phyloP scores from a whole-genome alignment of 495 filamentous ascomycete genomes.

The Daldinia bambusicola region DNA sequence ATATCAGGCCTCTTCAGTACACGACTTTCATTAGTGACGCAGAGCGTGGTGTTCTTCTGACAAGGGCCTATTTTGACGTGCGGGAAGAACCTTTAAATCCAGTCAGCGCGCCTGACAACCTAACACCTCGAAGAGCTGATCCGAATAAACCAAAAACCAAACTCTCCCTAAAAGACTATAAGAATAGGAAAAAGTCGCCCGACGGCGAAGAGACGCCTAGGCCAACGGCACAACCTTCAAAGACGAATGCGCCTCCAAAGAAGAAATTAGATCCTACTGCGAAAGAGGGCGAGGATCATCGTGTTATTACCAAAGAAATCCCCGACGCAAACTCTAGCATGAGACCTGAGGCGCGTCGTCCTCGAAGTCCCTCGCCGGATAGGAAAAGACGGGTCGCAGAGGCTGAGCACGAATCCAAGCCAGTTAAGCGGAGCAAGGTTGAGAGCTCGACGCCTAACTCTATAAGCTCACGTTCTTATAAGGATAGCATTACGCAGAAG shows the following conservation, averaged over 20 bases:
- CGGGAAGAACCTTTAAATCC: conserved; percentile 49
- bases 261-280: conserved; percentile 22
- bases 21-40: conserved; percentile 57
- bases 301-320: conserved; percentile 27
- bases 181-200: conserved; percentile 53
- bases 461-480: conserved; percentile 41
- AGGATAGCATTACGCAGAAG: conserved; percentile 38
- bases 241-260: conserved; percentile 39
- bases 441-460: conserved; percentile 46
- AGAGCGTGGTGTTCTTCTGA: conserved; percentile 59
- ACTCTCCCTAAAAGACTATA: conserved; percentile 59
- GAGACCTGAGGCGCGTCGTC: conserved; percentile 46
- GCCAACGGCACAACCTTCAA: conserved; percentile 28
- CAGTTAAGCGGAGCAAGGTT: conserved; percentile 52
- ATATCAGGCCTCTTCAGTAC: conserved; percentile 55
- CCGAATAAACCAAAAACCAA: conserved; percentile 57
- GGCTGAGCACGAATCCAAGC: conserved; percentile 48
- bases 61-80: conserved; percentile 56
- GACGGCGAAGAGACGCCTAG: conserved; percentile 54
- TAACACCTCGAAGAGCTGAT: conserved; percentile 45
- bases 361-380: conserved; percentile 48
- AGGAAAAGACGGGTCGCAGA: conserved; percentile 54
- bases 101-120: conserved; percentile 41
- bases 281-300: conserved; percentile 47
- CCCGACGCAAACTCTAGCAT: conserved; percentile 38